These are phyloP conservation scores for Cajanus cajan DNA, from an alignment of 306 rosid genomes.

Conservation along the genomic window DNA sequence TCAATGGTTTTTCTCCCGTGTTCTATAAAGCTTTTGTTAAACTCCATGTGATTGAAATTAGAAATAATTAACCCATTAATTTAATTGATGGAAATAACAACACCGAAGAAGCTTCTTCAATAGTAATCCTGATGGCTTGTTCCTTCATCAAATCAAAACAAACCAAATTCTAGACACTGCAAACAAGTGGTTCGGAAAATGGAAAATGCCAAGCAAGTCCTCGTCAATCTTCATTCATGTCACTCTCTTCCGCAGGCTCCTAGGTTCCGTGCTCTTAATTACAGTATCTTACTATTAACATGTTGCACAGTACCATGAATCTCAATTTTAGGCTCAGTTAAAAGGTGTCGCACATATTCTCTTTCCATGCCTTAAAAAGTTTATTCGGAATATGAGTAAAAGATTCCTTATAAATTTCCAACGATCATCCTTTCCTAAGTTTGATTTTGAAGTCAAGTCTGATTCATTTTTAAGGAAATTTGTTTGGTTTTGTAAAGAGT, in stretches of 20 bases:
- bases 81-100: background rate
- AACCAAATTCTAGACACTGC: background rate
- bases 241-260: background rate
- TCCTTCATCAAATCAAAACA: slow-evolving; percentile 5
- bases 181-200: slow-evolving; percentile 18
- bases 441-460: background rate
- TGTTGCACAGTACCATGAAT: background rate
- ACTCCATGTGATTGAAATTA: slow-evolving; percentile 31
- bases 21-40: background rate
- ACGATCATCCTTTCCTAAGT: background rate
- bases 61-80: background rate
- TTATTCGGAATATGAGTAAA: background rate
- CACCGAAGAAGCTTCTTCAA: background rate
- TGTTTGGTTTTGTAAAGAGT: no score
- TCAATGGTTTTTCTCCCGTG: background rate
- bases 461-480: background rate
- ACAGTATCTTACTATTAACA: background rate
- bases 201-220: background rate
- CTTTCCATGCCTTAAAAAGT: background rate
- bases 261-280: background rate
- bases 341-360: background rate
- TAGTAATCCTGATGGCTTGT: background rate
- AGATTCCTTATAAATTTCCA: background rate
- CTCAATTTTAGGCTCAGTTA: background rate
- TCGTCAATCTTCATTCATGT: background rate